Evolutionary conservation across 2,329 filamentous ascomycete species (phyloP).

Genomic region (Endoconidiophora polonica): DNA sequence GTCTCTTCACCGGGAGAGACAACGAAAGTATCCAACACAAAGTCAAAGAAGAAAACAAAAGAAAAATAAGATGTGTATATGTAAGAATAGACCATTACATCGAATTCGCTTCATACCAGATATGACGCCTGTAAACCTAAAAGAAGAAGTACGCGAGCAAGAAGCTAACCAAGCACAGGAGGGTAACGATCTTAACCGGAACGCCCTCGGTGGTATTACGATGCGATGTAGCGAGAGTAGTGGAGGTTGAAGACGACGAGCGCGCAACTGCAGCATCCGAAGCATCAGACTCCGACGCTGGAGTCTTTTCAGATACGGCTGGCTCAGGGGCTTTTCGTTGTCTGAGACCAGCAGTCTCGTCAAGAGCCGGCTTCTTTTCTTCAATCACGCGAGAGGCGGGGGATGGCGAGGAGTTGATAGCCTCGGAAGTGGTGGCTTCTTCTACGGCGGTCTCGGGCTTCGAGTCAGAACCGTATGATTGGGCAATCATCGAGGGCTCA

Average conservation of each 20-base stretch:
- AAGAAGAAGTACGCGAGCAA: constrained; percentile 94
- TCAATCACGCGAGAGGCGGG: constrained; percentile 1
- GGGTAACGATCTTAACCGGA: constrained; percentile 67
- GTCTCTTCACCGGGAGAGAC: too few relatives aligned
- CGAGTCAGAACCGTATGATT: constrained; percentile 14
- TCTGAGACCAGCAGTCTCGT: constrained; percentile 8
- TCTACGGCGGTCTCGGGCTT: constrained; percentile 3
- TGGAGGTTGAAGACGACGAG: background rate
- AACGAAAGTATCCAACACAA: background rate
- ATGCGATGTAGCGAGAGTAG: constrained; percentile 5
- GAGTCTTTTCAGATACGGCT: constrained; percentile 2
- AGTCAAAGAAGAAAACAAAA: background rate
- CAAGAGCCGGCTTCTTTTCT: background rate
- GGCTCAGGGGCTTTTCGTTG: constrained; percentile 7
- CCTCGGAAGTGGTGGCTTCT: constrained; percentile 31
- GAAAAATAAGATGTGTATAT: background rate
- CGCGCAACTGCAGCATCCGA: background rate
- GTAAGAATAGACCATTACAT: constrained; percentile 9
- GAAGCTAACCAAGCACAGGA: constrained; percentile 77
- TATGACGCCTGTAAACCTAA: constrained; percentile 26
- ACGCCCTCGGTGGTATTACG: constrained; percentile 45
- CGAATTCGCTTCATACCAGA: background rate
- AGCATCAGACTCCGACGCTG: background rate
- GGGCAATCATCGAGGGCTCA: constrained; percentile 20
- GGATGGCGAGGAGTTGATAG: constrained; percentile 16